Percentiles rank a stretch among this genome's conserved stretches.
Conservation (phyloP, 805 yeast species). For the Cyberlindnera mrakii region DNA sequence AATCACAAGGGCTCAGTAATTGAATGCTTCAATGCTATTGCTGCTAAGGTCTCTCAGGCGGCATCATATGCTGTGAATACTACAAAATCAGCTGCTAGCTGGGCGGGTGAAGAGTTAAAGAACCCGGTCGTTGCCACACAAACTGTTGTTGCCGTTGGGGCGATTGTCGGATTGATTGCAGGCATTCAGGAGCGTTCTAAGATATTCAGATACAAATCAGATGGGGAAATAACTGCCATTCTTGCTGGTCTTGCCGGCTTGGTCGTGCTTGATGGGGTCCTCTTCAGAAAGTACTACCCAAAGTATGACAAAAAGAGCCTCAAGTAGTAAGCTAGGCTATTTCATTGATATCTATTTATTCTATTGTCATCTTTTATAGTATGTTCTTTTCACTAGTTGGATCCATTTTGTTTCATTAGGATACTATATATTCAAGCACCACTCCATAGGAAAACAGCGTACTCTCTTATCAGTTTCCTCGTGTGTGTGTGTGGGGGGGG, state of each 20-base stretch:
- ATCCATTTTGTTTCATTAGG: too few relatives aligned
- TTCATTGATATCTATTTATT: neutral
- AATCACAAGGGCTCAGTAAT: constrained; percentile 24
- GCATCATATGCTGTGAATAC: constrained; percentile 16
- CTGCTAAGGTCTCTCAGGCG: constrained; percentile 18
- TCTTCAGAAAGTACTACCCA: constrained; percentile 49
- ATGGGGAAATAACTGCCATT: constrained; percentile 42
- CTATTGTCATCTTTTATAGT: neutral
- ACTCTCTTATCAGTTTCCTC: too few relatives aligned
- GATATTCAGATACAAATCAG: constrained; percentile 37
- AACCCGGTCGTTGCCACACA: constrained; percentile 60
- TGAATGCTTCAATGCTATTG: constrained; percentile 16
- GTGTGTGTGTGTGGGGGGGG: too few relatives aligned
- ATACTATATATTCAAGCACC: too few relatives aligned
- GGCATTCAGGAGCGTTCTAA: constrained; percentile 47
- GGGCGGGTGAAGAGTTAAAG: constrained; percentile 38
- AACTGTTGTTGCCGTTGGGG: constrained; percentile 41
- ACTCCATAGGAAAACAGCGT: too few relatives aligned
- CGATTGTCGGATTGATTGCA: constrained; percentile 40
- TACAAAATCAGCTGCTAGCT: constrained; percentile 16
- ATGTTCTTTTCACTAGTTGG: neutral
- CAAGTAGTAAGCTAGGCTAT: constrained; percentile 3
- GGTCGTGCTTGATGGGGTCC: constrained; percentile 46
- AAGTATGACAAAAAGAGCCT: constrained; percentile 39
- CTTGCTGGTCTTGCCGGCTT: constrained; percentile 49